phyloP scores from a whole-genome alignment of 371 early-diverging fungal species.

The Basidiobolus meristosporus region DNA sequence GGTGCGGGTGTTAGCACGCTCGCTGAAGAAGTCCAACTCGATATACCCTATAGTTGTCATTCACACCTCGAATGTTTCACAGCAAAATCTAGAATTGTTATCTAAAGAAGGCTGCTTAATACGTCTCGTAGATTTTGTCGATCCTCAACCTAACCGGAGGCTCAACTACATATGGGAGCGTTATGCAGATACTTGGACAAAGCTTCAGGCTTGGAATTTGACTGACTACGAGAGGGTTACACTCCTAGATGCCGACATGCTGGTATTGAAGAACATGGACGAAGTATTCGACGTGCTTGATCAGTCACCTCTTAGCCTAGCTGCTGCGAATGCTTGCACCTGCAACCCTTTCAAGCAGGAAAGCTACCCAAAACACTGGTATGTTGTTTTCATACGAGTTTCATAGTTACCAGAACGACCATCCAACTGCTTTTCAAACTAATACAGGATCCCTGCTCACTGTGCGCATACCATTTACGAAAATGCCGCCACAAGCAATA shows the following conservation, averaged over 20 bases:
- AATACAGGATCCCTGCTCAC: constrained; percentile 16
- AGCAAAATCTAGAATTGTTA: not conserved
- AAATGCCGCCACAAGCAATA: too few relatives aligned
- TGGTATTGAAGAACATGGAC: constrained; percentile 9
- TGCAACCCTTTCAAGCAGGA: constrained; percentile 18
- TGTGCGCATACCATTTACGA: constrained; percentile 24
- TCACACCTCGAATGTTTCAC: constrained; percentile 1
- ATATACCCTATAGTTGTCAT: constrained; percentile 7
- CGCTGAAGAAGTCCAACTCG: constrained; percentile 3
- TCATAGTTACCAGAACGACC: not conserved
- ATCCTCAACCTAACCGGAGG: not conserved
- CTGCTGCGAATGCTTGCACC: constrained; percentile 22
- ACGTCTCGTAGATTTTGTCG: not conserved
- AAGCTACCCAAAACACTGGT: constrained; percentile 20
- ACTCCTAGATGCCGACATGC: constrained; percentile 9
- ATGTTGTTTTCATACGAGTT: not conserved
- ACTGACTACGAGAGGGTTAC: constrained; percentile 6
- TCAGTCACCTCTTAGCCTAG: constrained; percentile 14
- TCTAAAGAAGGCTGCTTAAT: constrained; percentile 1
- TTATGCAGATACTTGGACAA: constrained; percentile 12
- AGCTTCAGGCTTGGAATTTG: constrained; percentile 8
- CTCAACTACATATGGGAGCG: constrained; percentile 11
- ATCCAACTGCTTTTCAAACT: not conserved
- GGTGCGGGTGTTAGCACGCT: constrained; percentile 4
- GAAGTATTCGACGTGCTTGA: constrained; percentile 10